Evolutionary conservation across 2,329 filamentous ascomycete genomes (phyloP), one percentile per base, ranked within the genome.

Genomic region (Fusarium sp.): DNA sequence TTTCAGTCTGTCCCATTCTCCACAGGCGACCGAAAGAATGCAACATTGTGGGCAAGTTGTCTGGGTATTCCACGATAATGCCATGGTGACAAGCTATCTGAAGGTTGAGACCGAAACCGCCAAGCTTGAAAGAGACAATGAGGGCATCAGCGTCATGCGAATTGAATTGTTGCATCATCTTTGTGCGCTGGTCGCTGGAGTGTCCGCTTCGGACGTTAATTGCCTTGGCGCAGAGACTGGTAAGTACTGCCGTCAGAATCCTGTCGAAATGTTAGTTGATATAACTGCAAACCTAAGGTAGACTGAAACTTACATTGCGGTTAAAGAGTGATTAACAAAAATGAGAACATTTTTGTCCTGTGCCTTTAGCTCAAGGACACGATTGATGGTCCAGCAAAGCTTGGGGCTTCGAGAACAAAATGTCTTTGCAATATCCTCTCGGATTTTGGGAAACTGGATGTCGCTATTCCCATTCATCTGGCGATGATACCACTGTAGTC

Each of bases 331-430:
- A 3, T 60, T 15, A 2, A 46, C 40, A 10, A 26, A 55, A 7
- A 60, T 8, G 2, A 60, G 18, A 3, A 60, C 58, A 1, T 40
- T 40, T 0, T 55, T 3, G 3, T 26, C 18, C 0, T 33, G 30
- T 7, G 0, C 15, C 2, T 26, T 27, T 0, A 60, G 40, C 5
- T 60, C 48, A 0, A 60, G 13, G 2, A 40, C 33, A 0, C 49
- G 27, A 2, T 40, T 26, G 0, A 60, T 27, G 1, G 49, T 14
- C 32, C 38, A 55, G 7, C 48, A 37, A 20, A 55, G 12, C 38
- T 60, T 60, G 6, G 58, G 12, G 4, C 40, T 46, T 1, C 30
- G 30, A 6, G 46, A 3, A 2, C 30, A 49, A 3, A 49, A 49
- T 0, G 46, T 17, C 7, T 33, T 49, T 0, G 2, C 3, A n/a